Base-by-base conservation (phyloP, 2,329 filamentous ascomycete genomes). In the Rhexocercosporidium sp. region DNA sequence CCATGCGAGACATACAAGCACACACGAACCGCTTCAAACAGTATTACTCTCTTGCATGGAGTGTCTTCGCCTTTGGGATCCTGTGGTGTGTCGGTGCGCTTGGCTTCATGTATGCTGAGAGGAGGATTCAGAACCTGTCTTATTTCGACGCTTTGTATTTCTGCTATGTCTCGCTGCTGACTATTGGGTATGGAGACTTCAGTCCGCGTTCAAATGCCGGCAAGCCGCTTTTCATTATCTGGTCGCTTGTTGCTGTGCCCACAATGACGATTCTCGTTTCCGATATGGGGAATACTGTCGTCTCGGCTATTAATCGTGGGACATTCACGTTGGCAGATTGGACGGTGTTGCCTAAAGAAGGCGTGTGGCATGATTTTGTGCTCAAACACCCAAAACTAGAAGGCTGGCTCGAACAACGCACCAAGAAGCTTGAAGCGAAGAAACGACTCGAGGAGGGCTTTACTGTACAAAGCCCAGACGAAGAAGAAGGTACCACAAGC, bases 91-190 rank as follows among this genome's bases (percentile, higher is more conserved):
- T 89, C 3, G 90, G 90, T 31, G 90, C 90, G 0, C 76, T 87
- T 1, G 85, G 90, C 0, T 92, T 92, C 76, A 90, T 85, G 83
- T 74, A 80, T 37, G 82, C 86, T 0, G 90, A 92, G 71, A 75
- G 79, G 9, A 73, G 83, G 1, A 81, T 82, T 0, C 86, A 88
- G 71, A 72, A 75, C 1, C 80, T 89, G 75, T 82, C 79, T 3
- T 92, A 92, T 73, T 92, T 91, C 71, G 78, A 91, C 71, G 82
- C 86, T 0, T 77, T 92, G 8, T 92, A 92, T 76, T 92, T 92
- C 77, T 90, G 87, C 75, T 92, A 90, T 72, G 85, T 90, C 22
- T 87, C 85, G 1, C 83, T 92, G 0, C 76, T 92, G 11, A 92
- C 90, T 0, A 89, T 92, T 53, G 90, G 90, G 1, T 92, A 92